Conservation (phyloP, 2,329 filamentous ascomycete species). For the Colletotrichum melonis region DNA sequence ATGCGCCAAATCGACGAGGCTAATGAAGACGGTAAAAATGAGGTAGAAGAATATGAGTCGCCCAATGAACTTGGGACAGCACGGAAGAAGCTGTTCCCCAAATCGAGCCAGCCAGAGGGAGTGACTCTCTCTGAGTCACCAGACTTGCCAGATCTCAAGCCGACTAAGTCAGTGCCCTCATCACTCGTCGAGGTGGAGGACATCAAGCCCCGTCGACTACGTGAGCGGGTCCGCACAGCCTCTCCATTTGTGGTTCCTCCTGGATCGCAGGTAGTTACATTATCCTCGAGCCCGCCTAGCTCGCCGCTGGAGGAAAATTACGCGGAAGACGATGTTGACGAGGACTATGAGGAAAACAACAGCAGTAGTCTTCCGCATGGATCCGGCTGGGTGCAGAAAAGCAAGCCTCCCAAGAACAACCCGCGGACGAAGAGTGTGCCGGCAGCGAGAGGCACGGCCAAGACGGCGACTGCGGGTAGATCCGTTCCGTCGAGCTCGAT, state of each 20-base stretch:
- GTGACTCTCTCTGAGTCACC: conserved; percentile 35
- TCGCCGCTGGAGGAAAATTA: conserved; percentile 46
- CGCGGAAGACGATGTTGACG: conserved; percentile 53
- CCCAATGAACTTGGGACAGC: background rate
- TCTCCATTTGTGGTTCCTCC: conserved; percentile 42
- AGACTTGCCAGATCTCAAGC: conserved; percentile 33
- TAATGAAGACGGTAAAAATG: conserved; percentile 41
- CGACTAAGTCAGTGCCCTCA: conserved; percentile 31
- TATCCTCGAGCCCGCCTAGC: conserved; percentile 41
- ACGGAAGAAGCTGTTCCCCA: conserved; percentile 44
- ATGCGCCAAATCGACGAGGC: conserved; percentile 55
- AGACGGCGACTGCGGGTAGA: background rate
- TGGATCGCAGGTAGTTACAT: conserved; percentile 46
- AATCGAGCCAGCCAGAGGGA: conserved; percentile 45
- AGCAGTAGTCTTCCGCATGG: conserved; percentile 31
- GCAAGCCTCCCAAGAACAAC: background rate
- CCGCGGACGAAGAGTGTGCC: conserved; percentile 23
- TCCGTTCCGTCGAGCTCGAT: conserved; percentile 1
- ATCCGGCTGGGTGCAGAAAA: conserved; percentile 39
- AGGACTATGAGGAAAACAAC: conserved; percentile 43
- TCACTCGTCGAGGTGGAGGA: background rate
- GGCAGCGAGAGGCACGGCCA: background rate
- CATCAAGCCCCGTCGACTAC: background rate
- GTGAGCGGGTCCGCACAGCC: background rate
- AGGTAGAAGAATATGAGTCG: conserved; percentile 38